Evolutionary conservation across 78 protist genomes (phyloP).

Genomic region (Guillardia theta): DNA sequence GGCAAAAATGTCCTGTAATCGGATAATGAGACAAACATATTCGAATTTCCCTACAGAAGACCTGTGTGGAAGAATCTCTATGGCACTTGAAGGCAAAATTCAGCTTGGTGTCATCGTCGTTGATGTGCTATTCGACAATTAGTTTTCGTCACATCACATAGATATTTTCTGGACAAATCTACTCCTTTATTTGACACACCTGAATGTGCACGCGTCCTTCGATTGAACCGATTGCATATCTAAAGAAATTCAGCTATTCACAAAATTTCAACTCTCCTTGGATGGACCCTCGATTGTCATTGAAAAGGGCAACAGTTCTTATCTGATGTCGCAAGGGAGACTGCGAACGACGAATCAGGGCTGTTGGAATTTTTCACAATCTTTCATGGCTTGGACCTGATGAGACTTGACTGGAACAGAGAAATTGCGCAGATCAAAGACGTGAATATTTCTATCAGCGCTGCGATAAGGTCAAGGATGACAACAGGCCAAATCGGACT

Average conservation of each 20-base stretch:
- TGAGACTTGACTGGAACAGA: background rate
- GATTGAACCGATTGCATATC: background rate
- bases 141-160: no score
- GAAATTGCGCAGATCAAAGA: background rate
- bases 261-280: no score
- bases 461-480: no score
- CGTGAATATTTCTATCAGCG: no score
- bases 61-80: background rate
- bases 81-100: background rate
- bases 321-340: background rate
- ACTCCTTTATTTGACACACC: background rate
- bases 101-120: background rate
- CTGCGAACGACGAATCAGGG: no score
- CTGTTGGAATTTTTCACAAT: no score
- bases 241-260: no score
- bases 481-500: no score
- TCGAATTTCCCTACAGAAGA: background rate
- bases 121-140: background rate
- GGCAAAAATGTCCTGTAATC: background rate
- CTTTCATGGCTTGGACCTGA: background rate
- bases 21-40: background rate
- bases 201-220: background rate
- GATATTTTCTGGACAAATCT: no score
- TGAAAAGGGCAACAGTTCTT: background rate
- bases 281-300: background rate